These are phyloP conservation scores for Spathaspora girioi DNA, from an alignment of 805 yeast species.

Conservation along the genomic window DNA sequence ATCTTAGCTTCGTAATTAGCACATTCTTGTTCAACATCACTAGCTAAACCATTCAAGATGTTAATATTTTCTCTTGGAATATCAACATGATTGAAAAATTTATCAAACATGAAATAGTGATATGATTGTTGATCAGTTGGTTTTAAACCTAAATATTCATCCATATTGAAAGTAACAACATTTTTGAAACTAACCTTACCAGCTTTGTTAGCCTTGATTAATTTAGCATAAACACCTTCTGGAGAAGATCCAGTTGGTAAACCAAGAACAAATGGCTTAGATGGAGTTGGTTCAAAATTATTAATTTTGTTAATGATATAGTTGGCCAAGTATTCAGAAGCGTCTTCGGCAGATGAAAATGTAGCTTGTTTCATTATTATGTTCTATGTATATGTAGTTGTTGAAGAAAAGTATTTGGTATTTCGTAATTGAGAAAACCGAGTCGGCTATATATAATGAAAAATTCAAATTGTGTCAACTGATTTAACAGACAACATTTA, in stretches of 20 bases:
- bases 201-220: conserved; percentile 41
- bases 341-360: conserved; percentile 36
- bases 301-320: conserved; percentile 43
- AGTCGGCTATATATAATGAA: not conserved
- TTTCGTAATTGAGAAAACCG: not conserved
- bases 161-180: conserved; percentile 62
- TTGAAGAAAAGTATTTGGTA: not conserved
- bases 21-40: conserved; percentile 45
- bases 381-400: not conserved
- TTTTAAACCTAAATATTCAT: conserved; percentile 50
- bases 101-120: conserved; percentile 55
- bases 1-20: conserved; percentile 45
- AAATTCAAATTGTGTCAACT: not conserved
- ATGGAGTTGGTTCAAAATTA: conserved; percentile 40
- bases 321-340: conserved; percentile 43
- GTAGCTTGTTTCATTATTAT: conserved; percentile 30
- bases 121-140: conserved; percentile 50
- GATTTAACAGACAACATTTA: not conserved
- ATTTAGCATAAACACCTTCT: conserved; percentile 47
- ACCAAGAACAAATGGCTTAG: conserved; percentile 51
- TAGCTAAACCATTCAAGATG: conserved; percentile 51
- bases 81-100: conserved; percentile 54
- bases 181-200: conserved; percentile 44
- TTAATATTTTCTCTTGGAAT: conserved; percentile 49
- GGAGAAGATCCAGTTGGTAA: conserved; percentile 64